A percentile compares a stretch with the other conserved stretches of the same genome.
Evolutionary conservation across 129 eudicot genomes (phyloP).

Genomic region (Lactuca saligna): DNA sequence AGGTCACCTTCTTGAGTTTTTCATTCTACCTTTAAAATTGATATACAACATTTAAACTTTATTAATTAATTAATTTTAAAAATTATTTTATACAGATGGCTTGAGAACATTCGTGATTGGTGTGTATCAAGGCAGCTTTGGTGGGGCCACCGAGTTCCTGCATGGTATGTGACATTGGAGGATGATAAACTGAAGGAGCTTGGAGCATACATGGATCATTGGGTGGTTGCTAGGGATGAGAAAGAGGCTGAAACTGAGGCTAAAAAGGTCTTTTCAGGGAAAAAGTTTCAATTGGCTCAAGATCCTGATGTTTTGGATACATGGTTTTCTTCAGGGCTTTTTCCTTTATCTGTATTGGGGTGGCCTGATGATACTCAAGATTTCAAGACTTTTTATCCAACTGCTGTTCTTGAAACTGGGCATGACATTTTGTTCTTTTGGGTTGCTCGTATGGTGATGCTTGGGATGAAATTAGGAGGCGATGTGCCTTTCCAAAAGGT

Average conservation of each 20-base stretch:
- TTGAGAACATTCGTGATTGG: constrained; percentile 95
- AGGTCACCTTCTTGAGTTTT: constrained; percentile 41
- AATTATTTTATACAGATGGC: constrained; percentile 59
- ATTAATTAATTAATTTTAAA: neutral
- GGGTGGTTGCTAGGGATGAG: constrained; percentile 86
- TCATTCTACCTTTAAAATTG: neutral
- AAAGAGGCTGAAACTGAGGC: constrained; percentile 73
- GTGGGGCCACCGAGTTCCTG: constrained; percentile 99
- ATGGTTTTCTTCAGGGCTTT: constrained; percentile 87
- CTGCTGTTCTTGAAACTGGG: constrained; percentile 87
- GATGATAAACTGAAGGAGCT: constrained; percentile 70
- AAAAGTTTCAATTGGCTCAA: constrained; percentile 67
- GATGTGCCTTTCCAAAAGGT: constrained; percentile 88
- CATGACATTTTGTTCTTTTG: constrained; percentile 89
- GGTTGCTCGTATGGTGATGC: constrained; percentile 97
- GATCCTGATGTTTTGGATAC: constrained; percentile 91
- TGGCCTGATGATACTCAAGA: constrained; percentile 93
- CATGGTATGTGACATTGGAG: constrained; percentile 84
- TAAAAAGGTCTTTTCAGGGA: constrained; percentile 48
- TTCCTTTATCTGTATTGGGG: constrained; percentile 76
- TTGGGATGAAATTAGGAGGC: constrained; percentile 83
- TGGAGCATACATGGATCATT: constrained; percentile 69
- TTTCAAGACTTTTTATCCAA: constrained; percentile 71
- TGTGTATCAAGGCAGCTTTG: constrained; percentile 94
- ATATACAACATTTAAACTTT: no score